These are phyloP conservation scores for Boletus reticuloceps DNA, from an alignment of 768 basidiomycete species.

Conservation along the genomic window DNA sequence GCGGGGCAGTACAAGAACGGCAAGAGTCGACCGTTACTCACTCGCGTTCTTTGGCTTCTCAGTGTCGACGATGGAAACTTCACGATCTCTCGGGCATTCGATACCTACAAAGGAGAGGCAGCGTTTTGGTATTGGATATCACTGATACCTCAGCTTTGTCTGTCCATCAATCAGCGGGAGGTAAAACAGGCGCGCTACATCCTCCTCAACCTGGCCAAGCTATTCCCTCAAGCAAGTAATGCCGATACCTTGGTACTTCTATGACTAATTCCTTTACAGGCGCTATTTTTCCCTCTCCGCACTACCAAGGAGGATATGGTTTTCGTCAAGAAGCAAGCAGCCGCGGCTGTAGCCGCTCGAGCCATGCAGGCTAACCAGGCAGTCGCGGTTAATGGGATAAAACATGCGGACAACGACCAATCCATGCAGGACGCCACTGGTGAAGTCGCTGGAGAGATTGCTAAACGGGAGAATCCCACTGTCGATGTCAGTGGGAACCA, in stretches of 20 bases:
- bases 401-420: slow-evolving; percentile 31
- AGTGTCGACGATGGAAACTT: slow-evolving; percentile 81
- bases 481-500: slow-evolving; percentile 27
- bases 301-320: slow-evolving; percentile 75
- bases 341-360: slow-evolving; percentile 33
- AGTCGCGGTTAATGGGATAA: slow-evolving; percentile 20
- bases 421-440: slow-evolving; percentile 27
- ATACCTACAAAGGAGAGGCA: slow-evolving; percentile 93
- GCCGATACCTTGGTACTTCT: background rate
- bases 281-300: slow-evolving; percentile 91
- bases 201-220: slow-evolving; percentile 84
- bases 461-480: slow-evolving; percentile 19
- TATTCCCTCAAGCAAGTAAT: slow-evolving; percentile 80
- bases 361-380: slow-evolving; percentile 35
- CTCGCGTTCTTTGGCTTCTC: slow-evolving; percentile 93
- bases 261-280: slow-evolving; percentile 45
- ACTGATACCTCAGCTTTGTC: slow-evolving; percentile 88
- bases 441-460: slow-evolving; percentile 28
- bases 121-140: slow-evolving; percentile 99
- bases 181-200: slow-evolving; percentile 90
- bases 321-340: slow-evolving; percentile 43
- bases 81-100: slow-evolving; percentile 78
- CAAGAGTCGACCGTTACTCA: slow-evolving; percentile 88
- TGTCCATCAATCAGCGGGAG: slow-evolving; percentile 88
- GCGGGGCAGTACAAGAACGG: slow-evolving; percentile 92